Conservation (phyloP, 768 basidiomycete species). For the Boletus vermiculosoides region DNA sequence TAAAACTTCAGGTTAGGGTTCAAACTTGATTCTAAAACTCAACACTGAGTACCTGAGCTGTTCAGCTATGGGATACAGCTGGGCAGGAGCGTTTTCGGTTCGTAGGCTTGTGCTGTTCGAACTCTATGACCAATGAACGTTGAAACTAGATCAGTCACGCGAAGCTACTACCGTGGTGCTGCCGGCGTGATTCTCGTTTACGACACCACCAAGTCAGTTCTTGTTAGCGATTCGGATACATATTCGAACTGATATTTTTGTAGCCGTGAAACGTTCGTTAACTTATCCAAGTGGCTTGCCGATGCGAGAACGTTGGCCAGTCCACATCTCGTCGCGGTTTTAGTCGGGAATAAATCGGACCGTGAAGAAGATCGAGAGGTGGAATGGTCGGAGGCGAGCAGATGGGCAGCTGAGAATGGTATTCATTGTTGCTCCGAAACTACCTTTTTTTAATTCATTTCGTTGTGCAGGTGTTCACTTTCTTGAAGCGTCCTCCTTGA, state of each 20-base stretch:
- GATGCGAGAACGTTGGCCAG: constrained; percentile 93
- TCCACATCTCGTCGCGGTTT: constrained; percentile 82
- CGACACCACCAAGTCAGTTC: constrained; percentile 80
- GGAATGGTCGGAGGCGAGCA: constrained; percentile 91
- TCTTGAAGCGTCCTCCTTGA: constrained; percentile 88
- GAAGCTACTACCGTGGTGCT: constrained; percentile 95
- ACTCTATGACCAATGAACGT: constrained; percentile 11
- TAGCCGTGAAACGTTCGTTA: constrained; percentile 85
- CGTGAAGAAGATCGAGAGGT: constrained; percentile 93
- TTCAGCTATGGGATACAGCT: constrained; percentile 93
- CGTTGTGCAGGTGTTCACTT: constrained; percentile 78
- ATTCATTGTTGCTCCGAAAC: constrained; percentile 19
- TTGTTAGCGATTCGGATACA: not conserved
- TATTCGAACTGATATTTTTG: constrained; percentile 4
- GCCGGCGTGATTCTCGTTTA: constrained; percentile 91
- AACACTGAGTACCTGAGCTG: constrained; percentile 14
- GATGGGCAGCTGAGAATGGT: constrained; percentile 97
- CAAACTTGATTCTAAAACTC: not conserved
- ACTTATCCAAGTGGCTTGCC: constrained; percentile 85
- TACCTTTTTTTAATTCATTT: constrained; percentile 2
- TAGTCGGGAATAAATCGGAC: constrained; percentile 96
- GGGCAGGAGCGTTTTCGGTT: constrained; percentile 94
- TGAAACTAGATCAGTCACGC: constrained; percentile 72
- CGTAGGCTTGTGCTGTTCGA: constrained; percentile 14
- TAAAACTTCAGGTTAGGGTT: constrained; percentile 83